phyloP scores from a whole-genome alignment of 108 stramenopile species.

The Parietichytrium sp. region DNA sequence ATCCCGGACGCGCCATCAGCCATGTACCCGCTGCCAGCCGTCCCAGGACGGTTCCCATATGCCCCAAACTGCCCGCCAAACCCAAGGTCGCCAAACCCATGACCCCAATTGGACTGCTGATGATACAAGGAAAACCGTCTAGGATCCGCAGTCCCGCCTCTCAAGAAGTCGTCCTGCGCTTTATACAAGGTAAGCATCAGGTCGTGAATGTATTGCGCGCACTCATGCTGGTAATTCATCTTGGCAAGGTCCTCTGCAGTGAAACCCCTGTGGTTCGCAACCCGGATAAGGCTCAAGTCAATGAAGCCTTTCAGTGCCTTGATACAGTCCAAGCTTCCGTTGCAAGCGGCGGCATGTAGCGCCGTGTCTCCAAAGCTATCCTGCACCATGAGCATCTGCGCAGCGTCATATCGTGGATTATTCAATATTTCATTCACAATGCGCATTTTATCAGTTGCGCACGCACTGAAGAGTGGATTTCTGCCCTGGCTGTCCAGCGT shows the following conservation, averaged over 20 bases:
- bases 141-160: too few relatives aligned
- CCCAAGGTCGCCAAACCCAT: background rate
- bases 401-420: background rate
- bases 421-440: conserved; percentile 7
- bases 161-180: too few relatives aligned
- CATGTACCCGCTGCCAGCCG: background rate
- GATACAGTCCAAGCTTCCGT: conserved; percentile 17
- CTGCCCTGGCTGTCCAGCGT: background rate
- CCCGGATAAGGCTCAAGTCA: background rate
- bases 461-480: background rate
- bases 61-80: background rate
- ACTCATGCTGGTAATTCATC: conserved; percentile 9
- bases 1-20: too few relatives aligned
- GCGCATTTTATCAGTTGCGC: background rate
- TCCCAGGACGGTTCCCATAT: background rate
- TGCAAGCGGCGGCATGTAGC: conserved; percentile 13
- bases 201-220: conserved; percentile 30
- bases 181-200: conserved; percentile 22
- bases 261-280: conserved; percentile 10
- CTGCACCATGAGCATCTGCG: conserved; percentile 10
- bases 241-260: conserved; percentile 25
- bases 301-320: conserved; percentile 33
- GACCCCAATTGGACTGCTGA: background rate
- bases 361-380: conserved; percentile 24
- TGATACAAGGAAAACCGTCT: too few relatives aligned